A percentile compares a stretch with the other conserved stretches of the same genome.
These are phyloP conservation scores for Hygrophorus pudorinus DNA, from an alignment of 768 basidiomycete genomes.

Conservation along the genomic window DNA sequence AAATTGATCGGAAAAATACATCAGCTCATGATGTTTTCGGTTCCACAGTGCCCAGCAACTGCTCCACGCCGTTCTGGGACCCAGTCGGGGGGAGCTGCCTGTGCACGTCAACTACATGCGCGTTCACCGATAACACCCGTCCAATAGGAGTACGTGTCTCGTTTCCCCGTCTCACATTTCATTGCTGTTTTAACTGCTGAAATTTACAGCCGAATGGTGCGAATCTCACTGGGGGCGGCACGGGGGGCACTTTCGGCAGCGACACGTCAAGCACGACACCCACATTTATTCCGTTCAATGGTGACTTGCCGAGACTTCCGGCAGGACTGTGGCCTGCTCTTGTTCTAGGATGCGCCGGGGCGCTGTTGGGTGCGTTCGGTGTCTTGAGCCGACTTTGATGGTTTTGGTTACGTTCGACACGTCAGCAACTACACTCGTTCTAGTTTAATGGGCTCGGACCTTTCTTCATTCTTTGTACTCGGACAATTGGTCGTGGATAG, in stretches of 20 bases:
- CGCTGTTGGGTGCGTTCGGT: no score
- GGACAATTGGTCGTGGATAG: no score
- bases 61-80: slow-evolving; percentile 77
- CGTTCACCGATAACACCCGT: slow-evolving; percentile 52
- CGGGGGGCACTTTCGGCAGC: slow-evolving; percentile 25
- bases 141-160: slow-evolving; percentile 48
- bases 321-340: slow-evolving; percentile 25
- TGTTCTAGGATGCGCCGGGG: slow-evolving; percentile 26
- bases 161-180: slow-evolving; percentile 2
- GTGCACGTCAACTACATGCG: slow-evolving; percentile 46
- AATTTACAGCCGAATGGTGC: slow-evolving; percentile 52
- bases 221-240: slow-evolving; percentile 56
- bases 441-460: no score
- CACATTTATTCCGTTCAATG: slow-evolving; percentile 48
- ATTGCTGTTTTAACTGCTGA: slow-evolving; percentile 5
- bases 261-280: slow-evolving; percentile 25
- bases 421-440: no score
- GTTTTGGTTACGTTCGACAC: no score
- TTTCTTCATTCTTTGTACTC: no score
- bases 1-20: not conserved
- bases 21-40: not conserved
- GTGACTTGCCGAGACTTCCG: slow-evolving; percentile 19
- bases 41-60: slow-evolving; percentile 52
- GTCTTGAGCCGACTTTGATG: no score
- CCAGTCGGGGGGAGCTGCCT: slow-evolving; percentile 57